phyloP scores from a whole-genome alignment of 768 basidiomycete species.

The Macrolepiota dolichaula region DNA sequence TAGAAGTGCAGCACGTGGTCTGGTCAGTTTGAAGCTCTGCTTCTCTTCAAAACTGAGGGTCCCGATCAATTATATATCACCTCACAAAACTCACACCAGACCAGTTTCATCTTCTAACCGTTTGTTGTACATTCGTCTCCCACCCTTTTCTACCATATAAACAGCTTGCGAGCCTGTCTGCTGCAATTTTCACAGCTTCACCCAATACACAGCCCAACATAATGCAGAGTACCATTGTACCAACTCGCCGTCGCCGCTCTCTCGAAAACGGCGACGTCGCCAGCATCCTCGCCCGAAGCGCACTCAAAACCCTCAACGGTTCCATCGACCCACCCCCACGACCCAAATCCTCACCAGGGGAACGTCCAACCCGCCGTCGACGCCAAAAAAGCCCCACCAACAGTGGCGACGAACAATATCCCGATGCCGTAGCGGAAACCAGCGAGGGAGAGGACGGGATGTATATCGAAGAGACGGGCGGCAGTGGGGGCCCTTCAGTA shows the following conservation, averaged over 20 bases:
- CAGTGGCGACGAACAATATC: slow-evolving; percentile 27
- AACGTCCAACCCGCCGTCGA: slow-evolving; percentile 48
- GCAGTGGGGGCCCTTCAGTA: slow-evolving; percentile 22
- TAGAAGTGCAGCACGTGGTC: neutral
- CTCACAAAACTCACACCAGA: neutral
- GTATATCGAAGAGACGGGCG: slow-evolving; percentile 10
- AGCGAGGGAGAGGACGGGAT: slow-evolving; percentile 21
- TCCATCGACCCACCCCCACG: slow-evolving; percentile 53
- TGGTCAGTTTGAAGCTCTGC: no score
- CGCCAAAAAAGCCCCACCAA: slow-evolving; percentile 42
- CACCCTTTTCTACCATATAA: slow-evolving; percentile 9
- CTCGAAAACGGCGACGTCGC: slow-evolving; percentile 32
- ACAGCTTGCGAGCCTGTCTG: no score
- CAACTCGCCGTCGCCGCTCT: slow-evolving; percentile 55
- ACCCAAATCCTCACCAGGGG: slow-evolving; percentile 72
- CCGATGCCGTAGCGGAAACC: slow-evolving; percentile 16
- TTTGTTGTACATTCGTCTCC: slow-evolving; percentile 16
- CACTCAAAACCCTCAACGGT: slow-evolving; percentile 8
- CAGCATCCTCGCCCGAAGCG: slow-evolving; percentile 4
- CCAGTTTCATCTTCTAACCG: slow-evolving; percentile 13
- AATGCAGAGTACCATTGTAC: slow-evolving; percentile 23
- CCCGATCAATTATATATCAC: neutral
- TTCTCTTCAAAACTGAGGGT: neutral
- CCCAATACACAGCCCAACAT: neutral
- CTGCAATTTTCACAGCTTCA: neutral